Base-by-base conservation (phyloP, 768 basidiomycete genomes). In the Agrocybe pediades region DNA sequence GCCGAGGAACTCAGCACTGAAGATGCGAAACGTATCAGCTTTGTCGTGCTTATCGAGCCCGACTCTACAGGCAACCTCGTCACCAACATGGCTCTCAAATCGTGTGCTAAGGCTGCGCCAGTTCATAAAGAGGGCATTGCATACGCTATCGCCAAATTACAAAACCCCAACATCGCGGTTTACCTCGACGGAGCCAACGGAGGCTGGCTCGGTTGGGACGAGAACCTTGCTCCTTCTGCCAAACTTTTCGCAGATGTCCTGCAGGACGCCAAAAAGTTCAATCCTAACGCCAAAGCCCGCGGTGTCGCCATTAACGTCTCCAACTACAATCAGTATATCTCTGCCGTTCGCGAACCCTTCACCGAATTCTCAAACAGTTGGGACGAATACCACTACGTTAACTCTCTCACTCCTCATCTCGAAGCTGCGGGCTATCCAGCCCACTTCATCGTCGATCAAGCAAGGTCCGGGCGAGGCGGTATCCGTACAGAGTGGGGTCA, bases 391-490 rank as follows among this genome's bases (percentile, higher is more conserved):
- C 60, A 66, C 50, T 73, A 73, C 55, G 60, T 66, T 56, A 54
- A 63, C 15, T 59, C 61, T 25, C 63, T 73, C 41, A 60, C 61
- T 6, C 70, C 71, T 6, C 60, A 68, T 42, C 64, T 74, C 30
- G 57, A 62, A 15, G 57, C 60, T 20, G 62, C 57, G 13, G 71
- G 68, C 2, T 65, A 66, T 62, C 66, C 68, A 20, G 65, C 69
- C 2, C 65, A 73, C 55, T 73, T 73, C 66, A 71, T 73, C 54
- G 65, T 71, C 20, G 73, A 73, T 57, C 71, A 72, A 51, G 71
- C 68, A 11, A 60, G 71, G 16, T 49, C 64, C n/a, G 72, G 65
- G n/a, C 55, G 60, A 44, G 67, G 61, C 25, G 61, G 49, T 33
- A 55, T 65, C 51, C 57, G 63, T 19, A 58, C 55, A 9, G 46